Conservation (phyloP, 2,329 filamentous ascomycete genomes). For the Colletotrichum sp. region DNA sequence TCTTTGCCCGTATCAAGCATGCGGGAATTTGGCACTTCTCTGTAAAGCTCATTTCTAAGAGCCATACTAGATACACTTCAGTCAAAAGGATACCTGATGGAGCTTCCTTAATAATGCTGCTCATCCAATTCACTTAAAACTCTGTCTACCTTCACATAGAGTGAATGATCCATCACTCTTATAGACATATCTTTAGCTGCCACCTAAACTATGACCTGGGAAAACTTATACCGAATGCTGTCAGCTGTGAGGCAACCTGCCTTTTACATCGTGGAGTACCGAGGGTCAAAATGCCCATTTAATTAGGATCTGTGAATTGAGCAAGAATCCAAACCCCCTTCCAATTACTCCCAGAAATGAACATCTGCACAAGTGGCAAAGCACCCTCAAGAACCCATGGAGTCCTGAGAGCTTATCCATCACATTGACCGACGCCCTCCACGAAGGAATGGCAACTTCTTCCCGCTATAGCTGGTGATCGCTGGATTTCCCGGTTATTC, state of each 20-base stretch:
- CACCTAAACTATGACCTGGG: not conserved
- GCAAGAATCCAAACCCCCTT: not conserved
- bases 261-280: not conserved
- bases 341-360: not conserved
- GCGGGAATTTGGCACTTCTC: too few species aligned
- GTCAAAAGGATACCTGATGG: too few species aligned
- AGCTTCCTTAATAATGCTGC: too few species aligned
- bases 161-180: too few species aligned
- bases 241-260: not conserved
- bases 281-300: not conserved
- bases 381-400: not conserved
- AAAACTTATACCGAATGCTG: not conserved
- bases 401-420: too few species aligned
- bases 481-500: not conserved
- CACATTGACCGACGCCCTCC: not conserved
- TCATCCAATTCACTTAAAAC: too few species aligned
- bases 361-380: not conserved
- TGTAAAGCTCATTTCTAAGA: too few species aligned
- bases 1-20: too few species aligned
- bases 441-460: not conserved
- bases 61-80: too few species aligned
- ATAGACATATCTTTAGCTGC: not conserved
- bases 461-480: not conserved
- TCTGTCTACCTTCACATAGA: too few species aligned
- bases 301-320: not conserved